Evolutionary conservation across 345 rosid species (phyloP).

Genomic region (Lumnitzera racemosa): DNA sequence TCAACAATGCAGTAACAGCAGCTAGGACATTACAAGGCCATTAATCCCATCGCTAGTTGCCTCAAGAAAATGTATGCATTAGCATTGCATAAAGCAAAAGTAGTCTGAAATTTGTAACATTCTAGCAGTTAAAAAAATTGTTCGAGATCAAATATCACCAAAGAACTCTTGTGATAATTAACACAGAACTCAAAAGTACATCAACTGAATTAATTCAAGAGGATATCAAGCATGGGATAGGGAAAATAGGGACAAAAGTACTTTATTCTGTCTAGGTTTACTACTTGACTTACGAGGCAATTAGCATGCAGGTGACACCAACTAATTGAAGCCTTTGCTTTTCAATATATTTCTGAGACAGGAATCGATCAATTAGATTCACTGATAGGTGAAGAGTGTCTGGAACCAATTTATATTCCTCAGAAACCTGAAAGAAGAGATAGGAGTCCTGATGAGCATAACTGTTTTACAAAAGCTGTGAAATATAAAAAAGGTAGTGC

Average conservation of each 20-base stretch:
- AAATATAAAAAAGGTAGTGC: neutral
- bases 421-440: conserved; percentile 62
- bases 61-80: too few species aligned
- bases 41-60: too few species aligned
- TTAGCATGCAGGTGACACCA: conserved; percentile 93
- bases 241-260: neutral
- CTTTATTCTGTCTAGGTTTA: neutral
- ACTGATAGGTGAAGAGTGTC: conserved; percentile 92
- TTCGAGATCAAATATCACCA: too few species aligned
- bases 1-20: neutral
- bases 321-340: conserved; percentile 89
- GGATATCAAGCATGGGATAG: neutral
- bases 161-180: too few species aligned
- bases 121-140: too few species aligned
- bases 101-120: too few species aligned
- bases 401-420: conserved; percentile 80
- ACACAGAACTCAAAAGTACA: too few species aligned
- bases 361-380: conserved; percentile 81
- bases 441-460: conserved; percentile 8
- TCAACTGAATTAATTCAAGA: too few species aligned
- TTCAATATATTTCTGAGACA: conserved; percentile 54
- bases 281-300: conserved; percentile 77
- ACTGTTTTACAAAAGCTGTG: neutral
- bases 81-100: too few species aligned
- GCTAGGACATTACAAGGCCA: neutral